A percentile compares a stretch with the other conserved stretches of the same genome.
These are phyloP conservation scores for Liquidambar formosana DNA, from an alignment of 164 flowering plant species.

Conservation along the genomic window DNA sequence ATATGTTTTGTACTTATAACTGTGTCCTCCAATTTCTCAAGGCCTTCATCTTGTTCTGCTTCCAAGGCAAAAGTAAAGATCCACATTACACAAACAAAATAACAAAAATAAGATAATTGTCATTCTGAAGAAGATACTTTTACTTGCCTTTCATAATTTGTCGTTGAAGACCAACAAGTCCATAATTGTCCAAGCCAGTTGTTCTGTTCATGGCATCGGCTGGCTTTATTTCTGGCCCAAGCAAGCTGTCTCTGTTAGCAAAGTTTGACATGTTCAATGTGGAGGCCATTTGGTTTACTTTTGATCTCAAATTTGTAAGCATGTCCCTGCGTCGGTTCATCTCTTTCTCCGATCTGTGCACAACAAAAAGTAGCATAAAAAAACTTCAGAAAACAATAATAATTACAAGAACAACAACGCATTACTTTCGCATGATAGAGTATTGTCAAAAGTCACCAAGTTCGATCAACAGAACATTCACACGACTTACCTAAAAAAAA, in stretches of 20 bases:
- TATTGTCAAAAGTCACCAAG: no score
- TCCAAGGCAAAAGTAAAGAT: conserved; percentile 5
- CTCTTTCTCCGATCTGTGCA: conserved; percentile 79
- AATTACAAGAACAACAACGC: neutral
- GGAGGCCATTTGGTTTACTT: conserved; percentile 75
- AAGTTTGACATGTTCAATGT: conserved; percentile 78
- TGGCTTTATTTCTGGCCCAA: conserved; percentile 71
- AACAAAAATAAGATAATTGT: neutral
- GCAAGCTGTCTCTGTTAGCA: conserved; percentile 76
- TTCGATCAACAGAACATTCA: no score
- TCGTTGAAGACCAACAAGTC: conserved; percentile 79
- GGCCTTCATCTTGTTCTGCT: conserved; percentile 93
- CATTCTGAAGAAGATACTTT: neutral
- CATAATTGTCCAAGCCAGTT: conserved; percentile 70
- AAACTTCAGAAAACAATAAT: conserved; percentile 1
- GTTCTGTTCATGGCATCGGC: conserved; percentile 57
- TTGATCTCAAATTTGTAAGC: conserved; percentile 72
- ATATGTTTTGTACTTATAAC: conserved; percentile 83
- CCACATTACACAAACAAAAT: conserved; percentile 2
- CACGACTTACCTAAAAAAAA: no score
- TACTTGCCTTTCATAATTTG: conserved; percentile 79
- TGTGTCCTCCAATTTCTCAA: conserved; percentile 77
- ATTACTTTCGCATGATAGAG: neutral
- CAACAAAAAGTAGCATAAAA: conserved; percentile 1
- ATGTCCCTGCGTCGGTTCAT: conserved; percentile 80